Evolutionary conservation across 768 basidiomycete genomes (phyloP), one percentile per base, ranked within the genome.

Genomic region (Russula virescens): DNA sequence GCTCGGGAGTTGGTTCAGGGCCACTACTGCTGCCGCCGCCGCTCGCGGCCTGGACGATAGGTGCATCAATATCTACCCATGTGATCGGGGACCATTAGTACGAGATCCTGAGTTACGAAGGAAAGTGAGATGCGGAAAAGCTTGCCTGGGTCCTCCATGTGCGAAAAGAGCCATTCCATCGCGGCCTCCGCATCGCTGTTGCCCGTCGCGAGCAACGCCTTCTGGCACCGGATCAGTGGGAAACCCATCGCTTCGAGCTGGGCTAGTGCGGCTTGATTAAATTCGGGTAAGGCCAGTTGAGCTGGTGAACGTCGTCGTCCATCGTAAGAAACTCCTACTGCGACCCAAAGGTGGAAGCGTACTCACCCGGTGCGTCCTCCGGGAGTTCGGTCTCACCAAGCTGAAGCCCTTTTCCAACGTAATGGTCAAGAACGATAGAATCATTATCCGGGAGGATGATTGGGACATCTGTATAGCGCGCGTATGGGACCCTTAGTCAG

Each of bases 131-230:
- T 46, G 25, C 6, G 16, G 35, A 26, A 62, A 43, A 19, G 42
- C 78, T 9, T 49, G 91, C 94, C 91, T 14, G 92, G 79, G 73
- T 98, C 96, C 0, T 98, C 95, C 91, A 95, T 91, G 72, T 98
- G 96, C 48, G 74, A 79, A 70, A 98, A 96, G 46, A 99, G 73
- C 96, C 96, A 99, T 62, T 93, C 87, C 94, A 96, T 96, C 0
- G 97, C 97, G 0, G 78, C 81, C 64, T 94, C 90, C 0, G 88
- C 76, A 61, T 86, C 84, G 18, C 73, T 76, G 67, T 87, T 86
- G 0, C 93, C 92, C 0, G 94, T 98, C 0, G 93, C 94, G 11
- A 96, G 78, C 6, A 98, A 73, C 0, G 95, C 97, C 68, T 93
- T 94, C 69, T 96, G 88, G 72, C 91, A 94, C 25, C 94, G 83